These are phyloP conservation scores for Athelia psychrophila DNA, from an alignment of 1,284 basidiomycete genomes.

Conservation along the genomic window DNA sequence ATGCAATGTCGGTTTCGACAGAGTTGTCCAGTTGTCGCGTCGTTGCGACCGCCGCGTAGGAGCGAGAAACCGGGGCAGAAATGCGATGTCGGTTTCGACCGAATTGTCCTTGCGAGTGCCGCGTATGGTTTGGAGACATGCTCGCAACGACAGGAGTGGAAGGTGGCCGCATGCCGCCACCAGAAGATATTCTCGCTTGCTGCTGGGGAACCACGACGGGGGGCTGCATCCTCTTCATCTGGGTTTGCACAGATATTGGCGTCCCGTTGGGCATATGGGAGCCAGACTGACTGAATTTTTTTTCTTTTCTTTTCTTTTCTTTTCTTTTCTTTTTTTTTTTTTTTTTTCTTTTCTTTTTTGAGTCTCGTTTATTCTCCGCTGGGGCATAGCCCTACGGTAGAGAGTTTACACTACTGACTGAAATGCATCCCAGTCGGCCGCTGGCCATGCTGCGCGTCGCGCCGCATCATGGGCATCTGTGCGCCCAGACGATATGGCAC, in stretches of 20 bases:
- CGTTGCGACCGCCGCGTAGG: too few relatives aligned
- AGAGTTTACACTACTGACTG: too few relatives aligned
- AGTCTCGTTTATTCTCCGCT: too few relatives aligned
- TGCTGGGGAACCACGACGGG: constrained; percentile 39
- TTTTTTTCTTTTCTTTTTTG: too few relatives aligned
- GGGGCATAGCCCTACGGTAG: too few relatives aligned
- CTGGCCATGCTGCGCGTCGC: constrained; percentile 32
- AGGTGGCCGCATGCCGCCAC: constrained; percentile 50
- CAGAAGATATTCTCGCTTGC: constrained; percentile 56
- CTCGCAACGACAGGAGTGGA: constrained; percentile 18
- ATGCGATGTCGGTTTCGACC: too few relatives aligned
- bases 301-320: too few relatives aligned
- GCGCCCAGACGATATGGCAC: constrained; percentile 33
- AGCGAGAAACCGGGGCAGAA: too few relatives aligned
- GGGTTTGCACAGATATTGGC: constrained; percentile 50
- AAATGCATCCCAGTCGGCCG: constrained; percentile 15
- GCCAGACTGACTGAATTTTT: constrained; percentile 12
- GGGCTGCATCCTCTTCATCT: constrained; percentile 51
- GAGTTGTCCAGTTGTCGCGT: too few relatives aligned
- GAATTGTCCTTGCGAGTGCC: constrained; percentile 15
- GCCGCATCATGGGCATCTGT: constrained; percentile 31
- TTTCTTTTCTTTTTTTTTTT: too few relatives aligned
- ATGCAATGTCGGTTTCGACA: too few relatives aligned
- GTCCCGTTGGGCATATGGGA: constrained; percentile 32
- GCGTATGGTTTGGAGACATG: constrained; percentile 17